Conservation (phyloP, 2,329 filamentous ascomycete species). For the Colletotrichum ledebouriae region DNA sequence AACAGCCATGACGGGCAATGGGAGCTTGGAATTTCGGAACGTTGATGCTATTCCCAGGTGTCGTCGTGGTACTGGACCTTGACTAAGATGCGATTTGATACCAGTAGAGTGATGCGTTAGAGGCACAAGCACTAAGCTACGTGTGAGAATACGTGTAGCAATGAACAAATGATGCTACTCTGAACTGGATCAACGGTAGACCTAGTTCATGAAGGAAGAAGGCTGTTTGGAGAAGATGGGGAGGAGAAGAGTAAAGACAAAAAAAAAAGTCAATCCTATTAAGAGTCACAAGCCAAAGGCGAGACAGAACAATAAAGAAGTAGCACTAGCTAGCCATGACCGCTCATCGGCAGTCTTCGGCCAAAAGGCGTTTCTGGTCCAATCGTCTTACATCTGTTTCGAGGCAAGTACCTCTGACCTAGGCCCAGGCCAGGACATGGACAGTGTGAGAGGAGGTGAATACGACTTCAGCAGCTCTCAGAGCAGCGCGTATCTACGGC, state of each 20-base stretch:
- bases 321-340: slow-evolving; percentile 38
- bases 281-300: slow-evolving; percentile 45
- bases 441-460: slow-evolving; percentile 33
- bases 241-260: slow-evolving; percentile 36
- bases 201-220: slow-evolving; percentile 29
- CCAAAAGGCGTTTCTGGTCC: slow-evolving; percentile 42
- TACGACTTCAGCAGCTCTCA: slow-evolving; percentile 15
- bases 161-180: slow-evolving; percentile 40
- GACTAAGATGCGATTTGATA: neutral
- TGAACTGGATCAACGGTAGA: slow-evolving; percentile 23
- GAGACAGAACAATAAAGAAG: slow-evolving; percentile 30
- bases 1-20: slow-evolving; percentile 64
- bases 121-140: neutral
- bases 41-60: slow-evolving; percentile 7
- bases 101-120: slow-evolving; percentile 1
- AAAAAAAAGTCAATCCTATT: slow-evolving; percentile 30
- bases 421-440: slow-evolving; percentile 32
- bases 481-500: slow-evolving; percentile 4
- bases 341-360: slow-evolving; percentile 41
- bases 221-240: slow-evolving; percentile 29
- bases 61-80: neutral
- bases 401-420: slow-evolving; percentile 41
- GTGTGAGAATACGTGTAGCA: slow-evolving; percentile 8
- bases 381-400: slow-evolving; percentile 43
- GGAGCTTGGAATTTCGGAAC: neutral